Conservation (phyloP, 1,139 yeast genomes). For the Scheffersomyces lignicola region DNA sequence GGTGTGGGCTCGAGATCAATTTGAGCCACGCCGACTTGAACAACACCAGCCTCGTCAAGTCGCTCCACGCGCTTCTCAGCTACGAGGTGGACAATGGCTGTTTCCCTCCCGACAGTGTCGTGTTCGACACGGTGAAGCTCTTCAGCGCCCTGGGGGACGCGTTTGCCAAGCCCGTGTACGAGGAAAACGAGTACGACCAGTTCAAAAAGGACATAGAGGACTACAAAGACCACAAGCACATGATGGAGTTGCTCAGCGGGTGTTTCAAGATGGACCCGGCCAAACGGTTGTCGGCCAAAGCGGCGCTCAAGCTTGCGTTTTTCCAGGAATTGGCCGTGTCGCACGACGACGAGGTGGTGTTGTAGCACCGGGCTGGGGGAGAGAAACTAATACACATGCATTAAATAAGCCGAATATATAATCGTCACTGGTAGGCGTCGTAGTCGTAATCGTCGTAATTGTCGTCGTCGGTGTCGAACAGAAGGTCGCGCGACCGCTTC, state of each 20-base stretch:
- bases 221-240: conserved; percentile 42
- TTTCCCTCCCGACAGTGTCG: conserved; percentile 41
- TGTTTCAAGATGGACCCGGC: conserved; percentile 60
- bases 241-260: conserved; percentile 53
- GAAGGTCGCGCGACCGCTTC: conserved; percentile 22
- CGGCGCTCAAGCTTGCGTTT: conserved; percentile 56
- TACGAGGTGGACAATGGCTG: conserved; percentile 36
- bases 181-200: conserved; percentile 12
- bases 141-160: conserved; percentile 27
- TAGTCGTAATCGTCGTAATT: conserved; percentile 12
- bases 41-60: conserved; percentile 32
- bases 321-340: conserved; percentile 39
- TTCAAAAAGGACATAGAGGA: conserved; percentile 22
- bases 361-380: too few species aligned
- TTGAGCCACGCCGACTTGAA: conserved; percentile 19
- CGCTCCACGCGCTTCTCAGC: conserved; percentile 30
- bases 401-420: conserved; percentile 4
- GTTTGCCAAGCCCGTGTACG: conserved; percentile 23
- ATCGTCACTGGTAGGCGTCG: neutral
- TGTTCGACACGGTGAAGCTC: conserved; percentile 36
- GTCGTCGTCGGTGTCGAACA: conserved; percentile 22
- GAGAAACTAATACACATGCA: conserved; percentile 1
- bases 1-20: conserved; percentile 78
- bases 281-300: conserved; percentile 55
- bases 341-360: conserved; percentile 40